These are phyloP conservation scores for Sequoia sempervirens DNA, from an alignment of 75 land plant genomes.

Conservation along the genomic window DNA sequence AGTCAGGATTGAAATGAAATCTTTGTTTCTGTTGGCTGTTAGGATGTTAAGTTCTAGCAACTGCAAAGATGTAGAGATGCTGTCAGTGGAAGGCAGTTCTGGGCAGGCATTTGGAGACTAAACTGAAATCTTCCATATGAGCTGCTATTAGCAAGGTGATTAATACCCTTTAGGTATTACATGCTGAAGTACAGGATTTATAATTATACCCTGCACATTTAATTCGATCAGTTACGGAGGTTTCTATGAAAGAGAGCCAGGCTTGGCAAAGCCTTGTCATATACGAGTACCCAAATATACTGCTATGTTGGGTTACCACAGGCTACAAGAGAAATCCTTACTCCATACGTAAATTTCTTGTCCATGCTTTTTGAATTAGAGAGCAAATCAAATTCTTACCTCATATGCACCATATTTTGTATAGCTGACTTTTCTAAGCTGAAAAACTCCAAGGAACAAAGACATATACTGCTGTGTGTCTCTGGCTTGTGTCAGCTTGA, in stretches of 20 bases:
- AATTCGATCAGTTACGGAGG: neutral
- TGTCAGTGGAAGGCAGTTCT: neutral
- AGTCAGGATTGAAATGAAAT: neutral
- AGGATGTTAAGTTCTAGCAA: too few relatives aligned
- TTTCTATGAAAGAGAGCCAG: neutral
- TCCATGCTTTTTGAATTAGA: neutral
- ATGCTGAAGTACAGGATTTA: neutral
- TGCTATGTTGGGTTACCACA: neutral
- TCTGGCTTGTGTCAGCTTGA: neutral
- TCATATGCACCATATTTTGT: neutral
- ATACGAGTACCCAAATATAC: neutral
- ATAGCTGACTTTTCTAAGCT: neutral
- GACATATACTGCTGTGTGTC: neutral
- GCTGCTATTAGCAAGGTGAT: neutral
- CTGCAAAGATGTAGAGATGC: neutral
- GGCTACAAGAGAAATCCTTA: neutral
- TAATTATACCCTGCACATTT: neutral
- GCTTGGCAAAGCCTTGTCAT: neutral
- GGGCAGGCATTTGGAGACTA: neutral
- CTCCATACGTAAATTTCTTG: neutral
- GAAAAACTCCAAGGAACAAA: neutral
- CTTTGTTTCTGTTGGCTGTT: neutral
- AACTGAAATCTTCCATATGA: too few relatives aligned
- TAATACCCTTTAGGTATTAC: neutral
- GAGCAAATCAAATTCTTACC: neutral